Conservation (phyloP, 768 basidiomycete species). For the Boletales sp. region DNA sequence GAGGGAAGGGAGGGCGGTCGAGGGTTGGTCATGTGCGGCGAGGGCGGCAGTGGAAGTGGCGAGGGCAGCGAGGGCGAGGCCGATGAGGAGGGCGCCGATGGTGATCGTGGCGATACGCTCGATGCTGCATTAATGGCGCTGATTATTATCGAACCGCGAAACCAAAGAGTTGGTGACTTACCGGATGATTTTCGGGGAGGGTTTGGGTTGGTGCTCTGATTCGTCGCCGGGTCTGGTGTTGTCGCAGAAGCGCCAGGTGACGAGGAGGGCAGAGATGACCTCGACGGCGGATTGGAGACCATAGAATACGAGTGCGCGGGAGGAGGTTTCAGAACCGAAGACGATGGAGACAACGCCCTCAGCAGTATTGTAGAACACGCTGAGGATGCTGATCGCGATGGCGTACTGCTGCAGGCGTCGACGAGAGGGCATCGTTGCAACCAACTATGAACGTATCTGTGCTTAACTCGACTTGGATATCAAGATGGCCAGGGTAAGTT, state of each 20-base stretch:
- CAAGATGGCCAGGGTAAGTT: too few relatives aligned
- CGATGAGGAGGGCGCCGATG: constrained; percentile 37
- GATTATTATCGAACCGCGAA: neutral
- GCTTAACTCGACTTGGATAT: too few relatives aligned
- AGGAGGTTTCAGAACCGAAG: constrained; percentile 43
- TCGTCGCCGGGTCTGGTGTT: constrained; percentile 34
- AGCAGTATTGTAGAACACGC: constrained; percentile 37
- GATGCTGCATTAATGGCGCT: constrained; percentile 20
- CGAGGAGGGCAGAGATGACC: constrained; percentile 41
- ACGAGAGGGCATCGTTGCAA: constrained; percentile 12
- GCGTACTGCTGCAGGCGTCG: constrained; percentile 31
- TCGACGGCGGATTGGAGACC: constrained; percentile 48
- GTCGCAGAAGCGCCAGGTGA: constrained; percentile 42
- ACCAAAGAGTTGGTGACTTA: neutral
- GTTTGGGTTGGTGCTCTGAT: neutral
- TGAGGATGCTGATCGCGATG: constrained; percentile 39
- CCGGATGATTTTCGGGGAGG: constrained; percentile 11
- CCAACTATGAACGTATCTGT: too few relatives aligned
- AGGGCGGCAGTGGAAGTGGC: constrained; percentile 35
- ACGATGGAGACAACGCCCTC: constrained; percentile 44
- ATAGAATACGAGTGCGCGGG: constrained; percentile 44
- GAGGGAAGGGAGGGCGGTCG: constrained; percentile 37
- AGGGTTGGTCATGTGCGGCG: constrained; percentile 34
- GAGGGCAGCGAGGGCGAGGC: constrained; percentile 36
- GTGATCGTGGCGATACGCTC: constrained; percentile 36